phyloP scores from a whole-genome alignment of 2,329 filamentous ascomycete species.

The Sporothrix curviconia region DNA sequence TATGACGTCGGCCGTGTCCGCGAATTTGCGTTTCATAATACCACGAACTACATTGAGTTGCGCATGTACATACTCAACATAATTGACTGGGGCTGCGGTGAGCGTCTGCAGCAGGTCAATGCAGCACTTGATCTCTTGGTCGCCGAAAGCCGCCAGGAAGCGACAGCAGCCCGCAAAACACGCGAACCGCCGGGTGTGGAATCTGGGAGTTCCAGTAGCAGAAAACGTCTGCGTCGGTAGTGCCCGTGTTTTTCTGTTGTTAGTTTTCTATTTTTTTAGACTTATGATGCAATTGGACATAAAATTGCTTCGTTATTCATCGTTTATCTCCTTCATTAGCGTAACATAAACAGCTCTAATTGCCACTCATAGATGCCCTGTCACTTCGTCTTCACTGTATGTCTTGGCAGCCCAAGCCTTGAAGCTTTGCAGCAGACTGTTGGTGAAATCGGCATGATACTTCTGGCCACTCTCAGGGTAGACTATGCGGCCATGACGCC shows the following conservation, averaged over 20 bases:
- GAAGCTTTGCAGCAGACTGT: neutral
- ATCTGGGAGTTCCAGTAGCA: too few relatives aligned
- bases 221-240: too few relatives aligned
- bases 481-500: neutral
- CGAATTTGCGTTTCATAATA: slow-evolving; percentile 27
- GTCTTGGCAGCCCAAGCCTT: neutral
- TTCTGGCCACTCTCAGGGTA: neutral
- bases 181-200: too few relatives aligned
- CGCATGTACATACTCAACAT: slow-evolving; percentile 30
- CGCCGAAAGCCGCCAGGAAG: too few relatives aligned
- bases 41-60: slow-evolving; percentile 26
- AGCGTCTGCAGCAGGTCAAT: neutral
- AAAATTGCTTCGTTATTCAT: too few relatives aligned
- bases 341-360: too few relatives aligned
- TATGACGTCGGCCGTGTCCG: slow-evolving; percentile 24
- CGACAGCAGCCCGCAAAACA: too few relatives aligned
- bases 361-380: too few relatives aligned
- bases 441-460: neutral
- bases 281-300: too few relatives aligned
- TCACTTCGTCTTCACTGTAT: neutral
- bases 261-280: too few relatives aligned
- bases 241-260: too few relatives aligned
- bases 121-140: neutral
- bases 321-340: too few relatives aligned
- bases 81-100: slow-evolving; percentile 28